phyloP scores from a whole-genome alignment of 768 basidiomycete genomes.

The Boletus tylopilopsis region DNA sequence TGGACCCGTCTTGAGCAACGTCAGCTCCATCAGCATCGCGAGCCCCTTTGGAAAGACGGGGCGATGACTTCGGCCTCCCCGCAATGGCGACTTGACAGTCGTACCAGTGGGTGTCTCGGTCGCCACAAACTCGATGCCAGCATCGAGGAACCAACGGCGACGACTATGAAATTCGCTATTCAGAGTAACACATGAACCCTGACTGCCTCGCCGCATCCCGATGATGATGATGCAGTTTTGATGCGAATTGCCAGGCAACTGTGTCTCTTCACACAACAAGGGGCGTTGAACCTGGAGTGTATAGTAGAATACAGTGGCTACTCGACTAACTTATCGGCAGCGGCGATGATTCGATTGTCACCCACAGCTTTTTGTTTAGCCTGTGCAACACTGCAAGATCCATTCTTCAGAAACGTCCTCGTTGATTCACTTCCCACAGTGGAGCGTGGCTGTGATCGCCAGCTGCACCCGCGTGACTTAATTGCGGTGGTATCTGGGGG shows the following conservation, averaged over 20 bases:
- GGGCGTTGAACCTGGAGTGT: neutral
- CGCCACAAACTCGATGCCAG: conserved; percentile 1
- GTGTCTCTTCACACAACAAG: conserved; percentile 12
- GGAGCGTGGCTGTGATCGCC: conserved; percentile 18
- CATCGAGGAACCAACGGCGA: neutral
- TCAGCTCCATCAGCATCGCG: neutral
- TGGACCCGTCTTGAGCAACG: no score
- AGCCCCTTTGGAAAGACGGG: no score
- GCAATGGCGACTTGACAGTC: no score
- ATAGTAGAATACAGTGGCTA: neutral
- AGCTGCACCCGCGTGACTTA: neutral
- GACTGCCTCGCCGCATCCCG: neutral
- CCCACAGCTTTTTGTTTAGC: conserved; percentile 13
- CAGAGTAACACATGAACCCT: neutral
- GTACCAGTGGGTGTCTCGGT: neutral
- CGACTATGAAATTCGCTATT: conserved; percentile 3
- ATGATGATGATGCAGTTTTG: conserved; percentile 8
- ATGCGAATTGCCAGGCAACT: conserved; percentile 27
- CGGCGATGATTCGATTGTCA: conserved; percentile 6
- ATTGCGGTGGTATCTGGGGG: neutral
- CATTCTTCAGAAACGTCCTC: no score
- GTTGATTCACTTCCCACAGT: conserved; percentile 13
- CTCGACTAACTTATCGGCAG: neutral
- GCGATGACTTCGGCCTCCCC: no score
- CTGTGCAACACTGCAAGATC: neutral